Base-by-base conservation (phyloP, 2,329 filamentous ascomycete genomes). In the Xylogone sp. region DNA sequence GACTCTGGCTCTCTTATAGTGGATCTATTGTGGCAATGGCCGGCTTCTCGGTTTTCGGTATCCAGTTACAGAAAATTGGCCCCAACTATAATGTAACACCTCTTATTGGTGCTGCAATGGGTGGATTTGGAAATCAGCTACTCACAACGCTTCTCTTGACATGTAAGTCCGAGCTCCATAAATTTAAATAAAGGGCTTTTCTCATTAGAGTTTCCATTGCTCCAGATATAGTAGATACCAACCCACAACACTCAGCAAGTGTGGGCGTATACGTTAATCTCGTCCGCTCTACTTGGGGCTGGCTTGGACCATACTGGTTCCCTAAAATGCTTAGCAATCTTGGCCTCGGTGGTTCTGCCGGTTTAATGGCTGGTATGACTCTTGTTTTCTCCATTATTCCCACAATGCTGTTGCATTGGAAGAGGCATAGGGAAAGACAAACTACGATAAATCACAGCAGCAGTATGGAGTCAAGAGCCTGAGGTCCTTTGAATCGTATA, bases 211-310 rank as follows among this genome's bases (percentile, higher is more conserved):
- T n/a, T n/a, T n/a, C n/a, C n/a, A n/a, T n/a, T n/a, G n/a, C n/a
- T n/a, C n/a, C n/a, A n/a, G n/a, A 83, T 60, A 75, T 79, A 0
- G 75, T 85, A 1, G 82, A 84, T 58, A 80, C 78, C 59, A 75
- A 81, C 54, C 72, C 69, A 7, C 69, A 77, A 21, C 73, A 80
- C 44, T 71, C 79, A 0, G 75, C 75, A 1, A 75, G 75, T 51
- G 72, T 84, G n/a, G 81, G 80, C 2, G 79, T 82, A 0, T 83
- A 83, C 56, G 73, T 84, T 54, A 82, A 75, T 6, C 69, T 83
- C 48, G 73, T 82, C 1, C 70, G 81, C 8, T 75, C 79, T 53
- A 75, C 73, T 1, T 80, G 74, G 73, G 76, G 75, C 0, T 80
- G 79, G 58, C 53, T 55, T 45, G 52, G 55, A 27, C 22, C 24